These are phyloP conservation scores for Auriscalpium vulgare DNA, from an alignment of 768 basidiomycete genomes.

Conservation along the genomic window DNA sequence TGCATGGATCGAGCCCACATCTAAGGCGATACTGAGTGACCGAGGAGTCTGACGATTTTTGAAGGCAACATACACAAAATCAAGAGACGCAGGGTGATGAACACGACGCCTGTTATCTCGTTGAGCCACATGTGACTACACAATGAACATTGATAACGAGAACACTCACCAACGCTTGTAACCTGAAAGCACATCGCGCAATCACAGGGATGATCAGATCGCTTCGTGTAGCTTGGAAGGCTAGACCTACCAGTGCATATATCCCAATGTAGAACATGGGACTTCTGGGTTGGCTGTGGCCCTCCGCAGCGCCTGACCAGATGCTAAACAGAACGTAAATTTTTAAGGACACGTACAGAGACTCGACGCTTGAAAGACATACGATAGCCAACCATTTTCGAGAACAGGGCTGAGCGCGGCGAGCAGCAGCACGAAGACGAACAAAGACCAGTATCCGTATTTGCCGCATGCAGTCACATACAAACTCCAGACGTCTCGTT, in stretches of 20 bases:
- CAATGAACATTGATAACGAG: too few relatives aligned
- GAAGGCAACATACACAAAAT: constrained; percentile 51
- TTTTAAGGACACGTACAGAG: too few relatives aligned
- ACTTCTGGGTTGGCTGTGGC: constrained; percentile 15
- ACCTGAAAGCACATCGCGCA: too few relatives aligned
- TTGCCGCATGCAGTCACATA: constrained; percentile 36
- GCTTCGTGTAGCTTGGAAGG: too few relatives aligned
- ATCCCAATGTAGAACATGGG: constrained; percentile 55
- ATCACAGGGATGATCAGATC: too few relatives aligned
- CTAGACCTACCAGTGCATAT: constrained; percentile 51
- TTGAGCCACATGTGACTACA: neutral
- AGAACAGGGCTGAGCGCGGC: constrained; percentile 36
- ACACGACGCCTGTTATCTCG: constrained; percentile 33
- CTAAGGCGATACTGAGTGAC: constrained; percentile 22
- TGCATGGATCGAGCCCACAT: constrained; percentile 76
- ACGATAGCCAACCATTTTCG: constrained; percentile 41
- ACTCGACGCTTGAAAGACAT: constrained; percentile 17
- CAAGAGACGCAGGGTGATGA: constrained; percentile 59
- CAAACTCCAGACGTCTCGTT: constrained; percentile 35
- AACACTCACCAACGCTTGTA: too few relatives aligned
- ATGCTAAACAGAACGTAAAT: constrained; percentile 13
- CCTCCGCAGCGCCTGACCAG: constrained; percentile 32
- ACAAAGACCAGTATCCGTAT: constrained; percentile 31
- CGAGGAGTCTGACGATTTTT: neutral
- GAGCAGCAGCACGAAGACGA: constrained; percentile 26